These are phyloP conservation scores for Incumbomyces lentus DNA, from an alignment of 2,329 filamentous ascomycete species.

Conservation along the genomic window DNA sequence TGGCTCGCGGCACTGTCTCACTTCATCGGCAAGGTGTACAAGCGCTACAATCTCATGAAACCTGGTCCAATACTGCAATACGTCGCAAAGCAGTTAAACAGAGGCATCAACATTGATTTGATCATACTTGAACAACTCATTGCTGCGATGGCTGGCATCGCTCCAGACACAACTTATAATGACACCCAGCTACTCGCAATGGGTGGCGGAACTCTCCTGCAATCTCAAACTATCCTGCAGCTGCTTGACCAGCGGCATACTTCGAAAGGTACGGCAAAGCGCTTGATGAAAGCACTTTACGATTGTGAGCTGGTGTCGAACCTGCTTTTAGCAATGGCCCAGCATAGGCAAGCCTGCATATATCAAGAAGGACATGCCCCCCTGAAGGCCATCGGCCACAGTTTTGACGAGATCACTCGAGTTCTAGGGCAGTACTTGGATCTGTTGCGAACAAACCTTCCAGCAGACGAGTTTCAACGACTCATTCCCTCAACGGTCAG, in stretches of 20 bases:
- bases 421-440: conserved; percentile 83
- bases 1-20: conserved; percentile 84
- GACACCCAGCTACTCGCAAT: conserved; percentile 80
- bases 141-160: conserved; percentile 85
- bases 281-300: conserved; percentile 68
- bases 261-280: conserved; percentile 61
- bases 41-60: conserved; percentile 73
- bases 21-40: conserved; percentile 87
- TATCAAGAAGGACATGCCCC: conserved; percentile 67
- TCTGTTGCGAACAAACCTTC: conserved; percentile 69
- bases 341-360: conserved; percentile 79
- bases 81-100: conserved; percentile 70
- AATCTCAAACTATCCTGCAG: conserved; percentile 67
- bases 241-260: conserved; percentile 74
- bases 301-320: conserved; percentile 69
- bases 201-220: conserved; percentile 71
- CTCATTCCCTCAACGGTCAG: conserved; percentile 64
- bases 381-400: conserved; percentile 77
- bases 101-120: conserved; percentile 78
- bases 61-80: conserved; percentile 80
- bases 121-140: conserved; percentile 87
- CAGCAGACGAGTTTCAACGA: conserved; percentile 63
- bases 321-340: conserved; percentile 79
- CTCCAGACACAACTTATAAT: conserved; percentile 76
- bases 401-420: conserved; percentile 82